Base-by-base conservation (phyloP, 176 grass and related monocot species). In the Pontederia paniculata region DNA sequence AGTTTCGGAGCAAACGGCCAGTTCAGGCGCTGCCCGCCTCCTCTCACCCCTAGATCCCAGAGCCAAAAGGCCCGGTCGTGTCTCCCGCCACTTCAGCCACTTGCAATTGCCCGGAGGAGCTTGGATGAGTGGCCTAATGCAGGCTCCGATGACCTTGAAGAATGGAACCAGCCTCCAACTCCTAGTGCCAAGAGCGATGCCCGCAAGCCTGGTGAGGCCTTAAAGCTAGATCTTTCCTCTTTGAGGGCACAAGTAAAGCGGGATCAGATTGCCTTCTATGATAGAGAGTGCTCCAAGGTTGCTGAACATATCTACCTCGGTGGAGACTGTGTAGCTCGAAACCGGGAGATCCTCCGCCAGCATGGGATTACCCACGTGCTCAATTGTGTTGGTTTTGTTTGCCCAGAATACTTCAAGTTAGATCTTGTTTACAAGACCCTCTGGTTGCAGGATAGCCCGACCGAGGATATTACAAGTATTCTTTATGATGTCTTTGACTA, bases 201-300 rank as follows among this genome's bases (percentile, higher is more conserved):
- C 1, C 69, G 66, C 66, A 80, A 48, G 80, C 76, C 77, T 0
- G 82, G 79, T 8, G 83, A 88, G 65, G 71, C 80, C 28, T 69
- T 98, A 37, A 80, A 82, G 41, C 66, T 98, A 1, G 86, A 98
- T 68, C 80, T 91, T 49, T 77, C 86, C 41, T 64, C 83, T 2
- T 73, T 88, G 45, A 50, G 65, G 3, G 82, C 86, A 2, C 83
- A 82, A 60, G 87, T 74, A 6, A 84, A 69, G 48, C 91, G 89
- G 60, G 93, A 98, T 72, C 93, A 98, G 81, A 88, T 98, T 58
- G 86, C 93, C 63, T 88, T 91, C 80, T 97, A 84, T 20, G 93
- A 98, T 72, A 98, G 91, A 79, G 93, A 98, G 78, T 98, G 93
- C 57, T 98, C 93, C 58, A 98, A 98, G 84, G 93, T 98, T 7